Evolutionary conservation across 768 basidiomycete genomes (phyloP), one percentile per base, ranked within the genome.

Genomic region (Macrolepiota fuliginosa): DNA sequence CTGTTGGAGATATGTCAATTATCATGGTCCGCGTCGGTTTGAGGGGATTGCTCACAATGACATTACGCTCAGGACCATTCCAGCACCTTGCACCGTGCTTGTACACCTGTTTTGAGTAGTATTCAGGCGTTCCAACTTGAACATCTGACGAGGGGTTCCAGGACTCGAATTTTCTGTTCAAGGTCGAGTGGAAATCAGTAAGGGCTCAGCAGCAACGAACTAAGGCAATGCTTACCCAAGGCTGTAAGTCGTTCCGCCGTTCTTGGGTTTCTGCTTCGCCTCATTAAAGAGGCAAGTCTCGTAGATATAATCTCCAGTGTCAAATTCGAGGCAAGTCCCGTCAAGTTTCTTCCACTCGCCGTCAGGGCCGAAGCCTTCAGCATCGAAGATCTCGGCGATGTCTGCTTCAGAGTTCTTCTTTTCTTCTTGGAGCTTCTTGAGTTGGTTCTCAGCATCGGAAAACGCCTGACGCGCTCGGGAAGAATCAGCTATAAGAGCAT

Each of bases 261-360:
- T 83, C 69, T 89, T 90, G 9, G 92, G 89, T 73, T 89, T 96
- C 74, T 99, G 97, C 56, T 81, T 90, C 1, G 91, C 93, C 67
- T 91, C 87, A 3, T 88, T 83, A 67, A 99, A 98, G 66, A 97
- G 81, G 76, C 96, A 98, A 7, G 98, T 80, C 70, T 95, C 91
- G 71, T 99, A 99, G 5, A 88, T 92, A 73, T 98, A 98, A 92
- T 97, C 96, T 80, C 97, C 96, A 4, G 83, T 80, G 57, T 96
- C 85, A 70, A 87, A 90, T 70, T 86, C 84, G 12, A 98, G 71
- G 67, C 96, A 98, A 1, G 80, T 77, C 4, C 84, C 82, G 22
- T 96, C 90, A 5, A 99, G 83, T 76, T 96, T 97, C 81, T 96
- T 96, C 94, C 94, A 99, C 76, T 97, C 93, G 54, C 93, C 96